phyloP scores from a whole-genome alignment of 192 early-diverging fungal genomes.

The Gryganskiella cystojenkinii region DNA sequence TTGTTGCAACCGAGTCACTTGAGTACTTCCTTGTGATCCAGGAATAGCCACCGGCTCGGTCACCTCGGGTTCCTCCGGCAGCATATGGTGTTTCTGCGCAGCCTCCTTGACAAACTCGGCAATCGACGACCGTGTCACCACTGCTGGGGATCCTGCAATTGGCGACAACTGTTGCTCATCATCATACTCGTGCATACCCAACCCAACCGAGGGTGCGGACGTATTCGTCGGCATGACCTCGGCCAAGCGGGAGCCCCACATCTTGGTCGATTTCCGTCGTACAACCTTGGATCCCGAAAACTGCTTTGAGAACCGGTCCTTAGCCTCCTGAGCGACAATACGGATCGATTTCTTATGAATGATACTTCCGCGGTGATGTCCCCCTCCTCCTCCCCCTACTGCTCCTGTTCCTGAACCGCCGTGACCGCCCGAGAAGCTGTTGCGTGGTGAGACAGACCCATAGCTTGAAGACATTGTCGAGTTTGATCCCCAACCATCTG shows the following conservation, averaged over 20 bases:
- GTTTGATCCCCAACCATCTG: conserved; percentile 50
- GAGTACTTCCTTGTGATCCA: conserved; percentile 6
- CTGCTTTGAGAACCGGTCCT: conserved; percentile 51
- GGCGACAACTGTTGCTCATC: conserved; percentile 32
- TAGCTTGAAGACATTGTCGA: conserved; percentile 34
- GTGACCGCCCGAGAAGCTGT: conserved; percentile 9
- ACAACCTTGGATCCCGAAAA: conserved; percentile 47
- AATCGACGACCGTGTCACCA: conserved; percentile 40
- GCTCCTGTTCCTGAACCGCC: no score
- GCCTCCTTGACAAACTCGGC: conserved; percentile 45
- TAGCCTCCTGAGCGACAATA: conserved; percentile 61
- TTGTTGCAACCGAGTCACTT: not conserved
- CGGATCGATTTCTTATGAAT: conserved; percentile 64
- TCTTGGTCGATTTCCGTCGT: conserved; percentile 61
- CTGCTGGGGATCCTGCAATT: conserved; percentile 27
- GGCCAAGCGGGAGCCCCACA: conserved; percentile 61
- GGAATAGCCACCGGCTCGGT: not conserved
- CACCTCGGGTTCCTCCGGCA: conserved; percentile 12
- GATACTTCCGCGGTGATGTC: conserved; percentile 45
- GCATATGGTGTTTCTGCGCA: conserved; percentile 37
- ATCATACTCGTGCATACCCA: conserved; percentile 36
- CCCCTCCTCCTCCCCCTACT: no score
- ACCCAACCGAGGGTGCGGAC: conserved; percentile 16
- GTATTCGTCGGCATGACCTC: conserved; percentile 60
- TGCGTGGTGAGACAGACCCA: conserved; percentile 16